A percentile compares a stretch with the other conserved stretches of the same genome.
Evolutionary conservation across 805 yeast species (phyloP).

Genomic region (Candida ficus): DNA sequence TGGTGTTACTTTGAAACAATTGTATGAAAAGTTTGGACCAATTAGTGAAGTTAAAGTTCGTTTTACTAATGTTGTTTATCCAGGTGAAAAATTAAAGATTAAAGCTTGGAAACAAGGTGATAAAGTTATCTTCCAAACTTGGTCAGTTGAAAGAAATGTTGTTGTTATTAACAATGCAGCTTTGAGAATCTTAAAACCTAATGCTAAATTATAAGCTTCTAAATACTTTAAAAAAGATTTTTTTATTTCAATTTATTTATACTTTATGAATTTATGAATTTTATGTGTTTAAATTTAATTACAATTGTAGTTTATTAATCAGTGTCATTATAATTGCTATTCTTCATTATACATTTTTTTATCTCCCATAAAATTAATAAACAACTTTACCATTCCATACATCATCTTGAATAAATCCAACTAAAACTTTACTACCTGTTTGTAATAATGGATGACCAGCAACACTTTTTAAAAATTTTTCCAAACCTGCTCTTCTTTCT

Average conservation of each 20-base stretch:
- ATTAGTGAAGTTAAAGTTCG: slow-evolving; percentile 84
- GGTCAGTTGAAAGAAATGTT: slow-evolving; percentile 70
- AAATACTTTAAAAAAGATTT: not conserved
- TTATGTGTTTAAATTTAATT: not conserved
- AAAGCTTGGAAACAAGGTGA: slow-evolving; percentile 78
- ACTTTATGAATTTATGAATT: not conserved
- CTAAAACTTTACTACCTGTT: slow-evolving; percentile 73
- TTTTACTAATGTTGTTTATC: slow-evolving; percentile 87
- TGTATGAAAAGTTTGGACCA: slow-evolving; percentile 75
- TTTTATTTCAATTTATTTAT: not conserved
- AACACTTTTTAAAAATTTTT: slow-evolving; percentile 69
- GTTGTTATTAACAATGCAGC: slow-evolving; percentile 88
- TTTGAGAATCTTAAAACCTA: slow-evolving; percentile 43
- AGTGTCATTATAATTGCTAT: not conserved
- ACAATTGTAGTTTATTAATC: not conserved
- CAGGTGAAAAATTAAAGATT: slow-evolving; percentile 83
- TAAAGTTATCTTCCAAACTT: slow-evolving; percentile 69
- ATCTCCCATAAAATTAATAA: no score
- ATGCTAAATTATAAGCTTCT: slow-evolving; percentile 25
- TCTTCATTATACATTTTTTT: no score
- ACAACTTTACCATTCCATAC: slow-evolving; percentile 50
- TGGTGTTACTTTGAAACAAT: slow-evolving; percentile 74
- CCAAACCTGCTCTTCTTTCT: slow-evolving; percentile 76
- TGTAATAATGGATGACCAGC: slow-evolving; percentile 94
- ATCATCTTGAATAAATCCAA: slow-evolving; percentile 84